Percentiles rank a stretch among this genome's conserved stretches.
Conservation (phyloP, 148 eudicot genomes). For the Linanthus parryae region DNA sequence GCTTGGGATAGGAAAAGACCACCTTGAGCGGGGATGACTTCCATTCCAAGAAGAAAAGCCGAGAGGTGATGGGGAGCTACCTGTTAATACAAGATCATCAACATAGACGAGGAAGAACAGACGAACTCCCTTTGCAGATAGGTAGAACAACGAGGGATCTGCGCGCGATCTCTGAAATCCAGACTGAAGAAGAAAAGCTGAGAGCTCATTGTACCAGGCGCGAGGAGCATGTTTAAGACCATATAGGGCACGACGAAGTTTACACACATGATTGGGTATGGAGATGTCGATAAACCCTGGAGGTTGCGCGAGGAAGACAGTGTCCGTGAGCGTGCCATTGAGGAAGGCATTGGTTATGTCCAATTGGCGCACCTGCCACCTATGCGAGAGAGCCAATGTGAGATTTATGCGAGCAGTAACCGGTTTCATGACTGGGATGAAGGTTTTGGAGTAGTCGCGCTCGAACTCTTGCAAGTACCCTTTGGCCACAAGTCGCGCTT, state of each 20-base stretch:
- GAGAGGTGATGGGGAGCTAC: not conserved
- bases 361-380: not conserved
- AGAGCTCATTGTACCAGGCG: constrained; percentile 1
- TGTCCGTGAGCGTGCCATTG: not conserved
- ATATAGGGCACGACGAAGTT: not conserved
- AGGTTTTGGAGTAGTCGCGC: not conserved
- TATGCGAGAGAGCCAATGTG: not conserved
- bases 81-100: constrained; percentile 1
- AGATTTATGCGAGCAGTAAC: not conserved
- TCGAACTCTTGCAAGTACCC: not conserved
- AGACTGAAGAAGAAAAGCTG: not conserved
- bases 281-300: not conserved
- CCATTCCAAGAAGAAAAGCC: not conserved
- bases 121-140: not conserved
- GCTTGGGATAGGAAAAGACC: not conserved
- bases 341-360: constrained; percentile 2
- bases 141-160: constrained; percentile 2
- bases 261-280: not conserved
- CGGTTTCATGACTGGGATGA: not conserved
- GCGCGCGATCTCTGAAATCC: not conserved
- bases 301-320: not conserved
- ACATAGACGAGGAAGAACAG: not conserved
- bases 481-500: constrained; percentile 1
- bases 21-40: not conserved
- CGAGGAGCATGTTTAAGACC: not conserved